These are phyloP conservation scores for Bipolaris oryzae DNA, from an alignment of 2,329 filamentous ascomycete genomes.

Conservation along the genomic window DNA sequence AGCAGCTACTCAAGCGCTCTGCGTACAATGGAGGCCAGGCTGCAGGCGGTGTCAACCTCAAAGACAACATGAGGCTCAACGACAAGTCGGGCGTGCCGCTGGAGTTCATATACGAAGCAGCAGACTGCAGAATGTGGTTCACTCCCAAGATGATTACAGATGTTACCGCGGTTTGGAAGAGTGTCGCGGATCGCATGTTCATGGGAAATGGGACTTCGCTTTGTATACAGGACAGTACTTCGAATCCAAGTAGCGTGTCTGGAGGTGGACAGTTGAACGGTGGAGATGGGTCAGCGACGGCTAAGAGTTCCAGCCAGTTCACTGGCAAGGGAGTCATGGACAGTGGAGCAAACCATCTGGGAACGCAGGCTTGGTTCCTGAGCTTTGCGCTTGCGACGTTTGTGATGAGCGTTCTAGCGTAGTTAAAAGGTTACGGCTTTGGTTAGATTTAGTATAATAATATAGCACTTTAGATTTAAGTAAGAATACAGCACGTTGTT, in stretches of 20 bases:
- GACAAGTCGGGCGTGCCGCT: slow-evolving; percentile 47
- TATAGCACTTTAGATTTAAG: not conserved
- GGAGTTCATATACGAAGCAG: slow-evolving; percentile 52
- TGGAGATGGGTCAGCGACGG: slow-evolving; percentile 26
- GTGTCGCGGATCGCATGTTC: slow-evolving; percentile 47
- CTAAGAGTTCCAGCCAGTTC: slow-evolving; percentile 11
- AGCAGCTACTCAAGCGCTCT: slow-evolving; percentile 41
- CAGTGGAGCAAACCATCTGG: not conserved
- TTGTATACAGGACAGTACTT: slow-evolving; percentile 42
- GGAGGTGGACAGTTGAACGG: slow-evolving; percentile 41
- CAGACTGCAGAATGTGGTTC: slow-evolving; percentile 51
- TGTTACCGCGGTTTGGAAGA: slow-evolving; percentile 48
- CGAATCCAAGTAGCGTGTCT: slow-evolving; percentile 35
- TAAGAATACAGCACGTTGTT: not conserved
- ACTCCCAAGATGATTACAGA: slow-evolving; percentile 44
- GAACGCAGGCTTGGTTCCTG: not conserved
- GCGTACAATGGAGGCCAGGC: slow-evolving; percentile 32
- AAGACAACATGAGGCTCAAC: slow-evolving; percentile 46
- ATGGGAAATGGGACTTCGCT: slow-evolving; percentile 25
- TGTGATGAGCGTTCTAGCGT: not conserved
- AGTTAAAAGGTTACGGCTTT: not conserved
- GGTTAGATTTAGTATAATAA: not conserved
- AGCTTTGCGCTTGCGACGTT: not conserved
- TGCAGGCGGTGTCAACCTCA: slow-evolving; percentile 45
- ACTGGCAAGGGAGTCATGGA: not conserved